These are phyloP conservation scores for Coemansia sp. DNA, from an alignment of 192 early-diverging fungal genomes.

Conservation along the genomic window DNA sequence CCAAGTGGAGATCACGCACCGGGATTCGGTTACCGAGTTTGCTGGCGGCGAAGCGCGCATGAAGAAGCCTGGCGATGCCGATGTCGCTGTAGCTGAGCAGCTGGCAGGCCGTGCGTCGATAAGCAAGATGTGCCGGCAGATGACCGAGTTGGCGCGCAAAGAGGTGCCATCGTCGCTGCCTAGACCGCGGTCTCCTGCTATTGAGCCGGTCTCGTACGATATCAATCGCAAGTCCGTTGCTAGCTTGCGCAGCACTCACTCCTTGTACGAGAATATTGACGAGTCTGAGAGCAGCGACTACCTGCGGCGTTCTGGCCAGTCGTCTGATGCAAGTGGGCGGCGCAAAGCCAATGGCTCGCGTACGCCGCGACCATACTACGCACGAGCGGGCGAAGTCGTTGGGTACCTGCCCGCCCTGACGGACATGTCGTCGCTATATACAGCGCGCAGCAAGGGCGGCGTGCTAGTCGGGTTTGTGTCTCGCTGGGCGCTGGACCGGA, in stretches of 20 bases:
- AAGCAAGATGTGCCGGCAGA: conserved; percentile 37
- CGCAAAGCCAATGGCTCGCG: conserved; percentile 7
- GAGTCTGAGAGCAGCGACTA: conserved; percentile 8
- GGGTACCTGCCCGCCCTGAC: conserved; percentile 94
- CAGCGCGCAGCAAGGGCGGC: conserved; percentile 77
- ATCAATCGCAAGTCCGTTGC: not conserved
- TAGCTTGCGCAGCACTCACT: not conserved
- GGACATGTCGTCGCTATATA: conserved; percentile 88
- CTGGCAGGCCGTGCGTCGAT: not conserved
- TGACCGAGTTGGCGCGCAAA: conserved; percentile 39
- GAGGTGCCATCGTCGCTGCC: conserved; percentile 2
- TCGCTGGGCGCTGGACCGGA: conserved; percentile 78
- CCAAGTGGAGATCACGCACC: conserved; percentile 63
- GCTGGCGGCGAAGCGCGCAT: conserved; percentile 21
- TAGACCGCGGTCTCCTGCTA: not conserved
- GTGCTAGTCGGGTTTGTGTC: conserved; percentile 88
- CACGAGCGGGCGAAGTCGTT: conserved; percentile 85
- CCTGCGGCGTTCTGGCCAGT: not conserved
- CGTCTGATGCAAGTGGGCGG: not conserved
- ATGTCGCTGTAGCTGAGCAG: not conserved
- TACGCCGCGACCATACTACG: conserved; percentile 64
- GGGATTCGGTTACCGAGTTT: conserved; percentile 48
- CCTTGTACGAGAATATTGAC: not conserved
- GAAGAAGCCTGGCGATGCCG: conserved; percentile 2
- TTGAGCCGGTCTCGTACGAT: not conserved